Percentiles rank a stretch among this genome's conserved stretches.
Evolutionary conservation across 495 filamentous ascomycete genomes (phyloP).

Genomic region (Clohesyomyces aquaticus): DNA sequence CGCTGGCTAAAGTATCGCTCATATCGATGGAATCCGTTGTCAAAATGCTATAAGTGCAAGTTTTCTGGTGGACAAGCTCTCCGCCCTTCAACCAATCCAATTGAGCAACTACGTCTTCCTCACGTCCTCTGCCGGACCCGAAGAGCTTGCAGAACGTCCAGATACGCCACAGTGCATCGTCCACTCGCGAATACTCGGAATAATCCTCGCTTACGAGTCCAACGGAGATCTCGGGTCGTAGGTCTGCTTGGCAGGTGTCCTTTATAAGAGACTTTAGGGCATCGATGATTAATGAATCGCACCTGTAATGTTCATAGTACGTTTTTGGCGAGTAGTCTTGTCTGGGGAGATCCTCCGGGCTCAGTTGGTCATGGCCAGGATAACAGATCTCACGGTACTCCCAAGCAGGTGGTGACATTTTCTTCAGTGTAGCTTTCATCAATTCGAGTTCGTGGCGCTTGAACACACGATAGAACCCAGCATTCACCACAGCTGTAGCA

Average conservation of each 20-base stretch:
- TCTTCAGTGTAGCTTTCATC: slow-evolving; percentile 59
- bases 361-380: slow-evolving; percentile 56
- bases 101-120: slow-evolving; percentile 66
- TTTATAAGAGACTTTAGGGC: slow-evolving; percentile 64
- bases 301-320: slow-evolving; percentile 61
- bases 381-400: slow-evolving; percentile 67
- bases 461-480: slow-evolving; percentile 63
- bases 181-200: slow-evolving; percentile 57
- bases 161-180: slow-evolving; percentile 69
- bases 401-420: slow-evolving; percentile 66
- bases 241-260: slow-evolving; percentile 60
- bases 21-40: slow-evolving; percentile 57
- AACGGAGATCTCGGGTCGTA: slow-evolving; percentile 61
- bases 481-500: slow-evolving; percentile 58
- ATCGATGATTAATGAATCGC: slow-evolving; percentile 63
- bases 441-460: slow-evolving; percentile 62
- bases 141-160: slow-evolving; percentile 75
- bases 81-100: slow-evolving; percentile 69
- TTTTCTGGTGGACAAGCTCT: slow-evolving; percentile 52
- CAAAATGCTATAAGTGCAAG: slow-evolving; percentile 44
- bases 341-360: slow-evolving; percentile 53
- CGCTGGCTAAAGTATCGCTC: slow-evolving; percentile 59
- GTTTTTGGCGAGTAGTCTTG: slow-evolving; percentile 59
- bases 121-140: slow-evolving; percentile 61
- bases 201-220: slow-evolving; percentile 59